Conservation (phyloP, 192 early-diverging fungal genomes). For the Borealophlyctis nickersoniae region DNA sequence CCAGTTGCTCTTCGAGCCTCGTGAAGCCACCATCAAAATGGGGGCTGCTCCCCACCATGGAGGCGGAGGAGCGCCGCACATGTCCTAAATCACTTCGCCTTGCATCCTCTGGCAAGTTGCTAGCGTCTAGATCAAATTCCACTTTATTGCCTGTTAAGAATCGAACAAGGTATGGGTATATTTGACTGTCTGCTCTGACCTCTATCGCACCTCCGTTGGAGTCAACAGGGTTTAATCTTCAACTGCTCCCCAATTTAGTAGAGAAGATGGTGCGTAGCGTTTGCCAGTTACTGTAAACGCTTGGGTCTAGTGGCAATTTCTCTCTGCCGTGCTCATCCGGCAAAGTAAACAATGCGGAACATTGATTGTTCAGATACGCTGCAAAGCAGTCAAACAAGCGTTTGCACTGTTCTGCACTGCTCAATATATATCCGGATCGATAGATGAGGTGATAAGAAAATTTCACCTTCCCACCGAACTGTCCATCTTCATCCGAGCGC, state of each 20-base stretch:
- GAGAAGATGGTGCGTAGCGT: conserved; percentile 9
- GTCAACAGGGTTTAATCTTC: conserved; percentile 1
- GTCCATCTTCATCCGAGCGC: neutral
- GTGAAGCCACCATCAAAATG: too few relatives aligned
- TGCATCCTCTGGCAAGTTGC: too few relatives aligned
- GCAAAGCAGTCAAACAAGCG: neutral
- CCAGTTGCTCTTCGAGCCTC: too few relatives aligned
- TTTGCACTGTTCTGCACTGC: conserved; percentile 6
- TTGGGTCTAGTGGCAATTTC: conserved; percentile 5
- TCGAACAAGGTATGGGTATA: too few relatives aligned
- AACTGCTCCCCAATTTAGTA: conserved; percentile 10
- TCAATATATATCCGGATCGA: conserved; percentile 5
- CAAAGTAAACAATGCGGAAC: conserved; percentile 1
- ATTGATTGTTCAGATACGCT: neutral
- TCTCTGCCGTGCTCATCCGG: too few relatives aligned
- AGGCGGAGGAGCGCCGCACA: too few relatives aligned
- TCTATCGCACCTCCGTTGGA: conserved; percentile 1
- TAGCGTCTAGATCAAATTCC: too few relatives aligned
- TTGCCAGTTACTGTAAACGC: conserved; percentile 7
- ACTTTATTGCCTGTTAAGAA: too few relatives aligned
- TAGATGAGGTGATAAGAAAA: conserved; percentile 8
- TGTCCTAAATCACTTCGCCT: too few relatives aligned
- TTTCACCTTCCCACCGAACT: conserved; percentile 1
- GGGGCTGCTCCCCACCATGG: too few relatives aligned
- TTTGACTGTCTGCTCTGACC: neutral